phyloP scores from a whole-genome alignment of 1,139 yeast species.

The Lodderomyces margitis region DNA sequence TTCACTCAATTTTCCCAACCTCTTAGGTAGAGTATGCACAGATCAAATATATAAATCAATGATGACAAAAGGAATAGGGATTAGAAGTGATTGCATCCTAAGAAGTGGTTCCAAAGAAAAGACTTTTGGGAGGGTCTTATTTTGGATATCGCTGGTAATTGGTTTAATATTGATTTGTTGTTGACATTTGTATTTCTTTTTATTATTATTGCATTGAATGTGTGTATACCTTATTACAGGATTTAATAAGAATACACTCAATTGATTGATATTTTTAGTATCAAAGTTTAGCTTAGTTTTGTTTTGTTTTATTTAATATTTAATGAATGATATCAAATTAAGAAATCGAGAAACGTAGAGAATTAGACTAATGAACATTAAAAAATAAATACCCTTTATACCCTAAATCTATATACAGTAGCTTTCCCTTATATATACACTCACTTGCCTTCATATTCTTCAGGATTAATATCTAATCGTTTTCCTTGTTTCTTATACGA shows the following conservation, averaged over 20 bases:
- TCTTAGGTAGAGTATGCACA: background rate
- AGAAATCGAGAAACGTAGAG: background rate
- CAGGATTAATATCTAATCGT: conserved; percentile 22
- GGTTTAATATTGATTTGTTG: background rate
- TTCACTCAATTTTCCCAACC: no score
- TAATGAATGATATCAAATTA: conserved; percentile 3
- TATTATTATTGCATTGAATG: background rate
- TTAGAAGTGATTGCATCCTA: background rate
- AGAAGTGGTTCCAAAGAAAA: background rate
- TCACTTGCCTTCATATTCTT: conserved; percentile 23
- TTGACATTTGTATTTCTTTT: background rate
- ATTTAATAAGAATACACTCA: conserved; percentile 3
- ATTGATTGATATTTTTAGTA: background rate
- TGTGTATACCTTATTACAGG: conserved; percentile 4
- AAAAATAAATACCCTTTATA: background rate
- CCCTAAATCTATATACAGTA: background rate
- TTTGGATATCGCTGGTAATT: background rate
- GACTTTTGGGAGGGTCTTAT: conserved; percentile 4
- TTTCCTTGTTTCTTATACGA: conserved; percentile 35
- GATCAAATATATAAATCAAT: background rate
- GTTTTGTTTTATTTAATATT: no score
- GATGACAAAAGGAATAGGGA: background rate
- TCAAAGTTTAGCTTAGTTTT: no score
- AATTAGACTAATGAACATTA: background rate
- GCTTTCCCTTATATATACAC: conserved; percentile 9